Conservation (phyloP, 2,329 filamentous ascomycete genomes). For the Monosporascus sp. region DNA sequence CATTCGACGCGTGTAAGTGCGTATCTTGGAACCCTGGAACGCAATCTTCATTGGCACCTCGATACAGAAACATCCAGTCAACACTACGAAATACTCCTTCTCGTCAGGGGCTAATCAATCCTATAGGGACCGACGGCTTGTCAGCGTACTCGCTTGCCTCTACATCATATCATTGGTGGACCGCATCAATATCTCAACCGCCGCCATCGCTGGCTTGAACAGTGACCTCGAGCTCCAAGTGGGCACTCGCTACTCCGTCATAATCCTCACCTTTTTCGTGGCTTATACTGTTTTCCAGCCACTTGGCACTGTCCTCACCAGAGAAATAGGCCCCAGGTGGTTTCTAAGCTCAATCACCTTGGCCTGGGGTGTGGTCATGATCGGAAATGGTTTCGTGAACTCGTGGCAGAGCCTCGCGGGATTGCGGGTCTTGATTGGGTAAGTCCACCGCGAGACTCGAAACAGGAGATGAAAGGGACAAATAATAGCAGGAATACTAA, state of each 20-base stretch:
- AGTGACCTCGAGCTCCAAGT: conserved; percentile 39
- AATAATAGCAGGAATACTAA: too few relatives aligned
- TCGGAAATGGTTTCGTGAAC: conserved; percentile 12
- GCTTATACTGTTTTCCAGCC: conserved; percentile 61
- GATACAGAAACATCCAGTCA: too few relatives aligned
- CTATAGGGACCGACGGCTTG: too few relatives aligned
- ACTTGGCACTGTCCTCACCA: conserved; percentile 59
- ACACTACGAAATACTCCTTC: too few relatives aligned
- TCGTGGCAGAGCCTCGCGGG: conserved; percentile 9
- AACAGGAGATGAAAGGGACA: too few relatives aligned
- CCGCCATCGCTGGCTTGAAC: conserved; percentile 15
- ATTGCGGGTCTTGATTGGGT: conserved; percentile 37
- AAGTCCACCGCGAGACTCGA: too few relatives aligned
- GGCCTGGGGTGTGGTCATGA: conserved; percentile 23
- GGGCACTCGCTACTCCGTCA: conserved; percentile 53
- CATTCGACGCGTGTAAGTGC: too few relatives aligned
- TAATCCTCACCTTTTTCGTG: conserved; percentile 57
- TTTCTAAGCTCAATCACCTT: conserved; percentile 62
- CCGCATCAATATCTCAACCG: not conserved
- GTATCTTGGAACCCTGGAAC: too few relatives aligned
- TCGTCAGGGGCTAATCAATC: too few relatives aligned
- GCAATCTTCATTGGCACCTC: too few relatives aligned
- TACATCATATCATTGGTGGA: not conserved
- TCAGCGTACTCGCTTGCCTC: too few relatives aligned
- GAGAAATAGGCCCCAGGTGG: conserved; percentile 53